Percentiles rank a stretch among this genome's conserved stretches.
Evolutionary conservation across 2,329 filamentous ascomycete species (phyloP).

Genomic region (Fusarium penzigii): DNA sequence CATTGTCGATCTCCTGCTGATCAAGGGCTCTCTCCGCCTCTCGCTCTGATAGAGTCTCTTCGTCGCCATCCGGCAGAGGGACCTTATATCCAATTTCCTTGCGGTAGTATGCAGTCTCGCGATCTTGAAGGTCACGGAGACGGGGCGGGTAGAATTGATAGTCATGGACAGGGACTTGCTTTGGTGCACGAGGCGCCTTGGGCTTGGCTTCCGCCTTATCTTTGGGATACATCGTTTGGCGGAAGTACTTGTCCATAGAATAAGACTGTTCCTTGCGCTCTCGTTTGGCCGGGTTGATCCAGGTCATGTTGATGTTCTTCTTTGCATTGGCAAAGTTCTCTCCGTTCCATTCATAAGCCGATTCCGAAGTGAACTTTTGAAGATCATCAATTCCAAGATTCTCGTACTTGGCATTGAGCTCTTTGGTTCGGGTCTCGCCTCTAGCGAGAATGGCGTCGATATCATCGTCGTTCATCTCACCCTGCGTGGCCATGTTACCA

Average conservation of each 20-base stretch:
- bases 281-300: conserved; percentile 98
- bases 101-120: conserved; percentile 92
- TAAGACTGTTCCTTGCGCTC: conserved; percentile 98
- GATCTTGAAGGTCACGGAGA: conserved; percentile 87
- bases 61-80: conserved; percentile 81
- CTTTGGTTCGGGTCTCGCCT: conserved; percentile 85
- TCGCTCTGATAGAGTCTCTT: conserved; percentile 82
- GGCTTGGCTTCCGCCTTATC: conserved; percentile 90
- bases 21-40: conserved; percentile 85
- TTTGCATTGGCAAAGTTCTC: conserved; percentile 91
- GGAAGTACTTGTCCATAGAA: conserved; percentile 98
- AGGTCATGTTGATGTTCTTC: conserved; percentile 88
- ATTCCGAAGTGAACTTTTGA: conserved; percentile 97
- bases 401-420: conserved; percentile 92
- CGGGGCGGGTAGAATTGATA: conserved; percentile 94
- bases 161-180: conserved; percentile 89
- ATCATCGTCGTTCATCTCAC: conserved; percentile 78
- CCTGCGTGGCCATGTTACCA: conserved; percentile 60
- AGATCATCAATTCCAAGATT: conserved; percentile 95
- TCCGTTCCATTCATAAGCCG: conserved; percentile 98
- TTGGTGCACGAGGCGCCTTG: conserved; percentile 92
- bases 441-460: conserved; percentile 86
- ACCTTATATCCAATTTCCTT: conserved; percentile 97
- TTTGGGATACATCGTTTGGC: conserved; percentile 76
- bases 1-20: conserved; percentile 91